These are phyloP conservation scores for Hemileccinum rubropunctum DNA, from an alignment of 768 basidiomycete species.

Conservation along the genomic window DNA sequence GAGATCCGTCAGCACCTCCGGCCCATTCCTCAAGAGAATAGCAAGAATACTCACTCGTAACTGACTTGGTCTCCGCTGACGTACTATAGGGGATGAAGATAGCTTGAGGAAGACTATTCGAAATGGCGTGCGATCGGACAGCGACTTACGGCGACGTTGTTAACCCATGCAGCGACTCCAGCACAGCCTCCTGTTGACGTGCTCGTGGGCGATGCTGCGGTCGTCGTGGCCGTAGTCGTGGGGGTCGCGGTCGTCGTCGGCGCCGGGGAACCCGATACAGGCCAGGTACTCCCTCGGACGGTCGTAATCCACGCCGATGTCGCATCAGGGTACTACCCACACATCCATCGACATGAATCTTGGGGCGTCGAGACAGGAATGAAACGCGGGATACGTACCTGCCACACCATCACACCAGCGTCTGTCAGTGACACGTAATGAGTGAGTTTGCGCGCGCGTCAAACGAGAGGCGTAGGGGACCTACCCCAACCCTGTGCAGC, in stretches of 20 bases:
- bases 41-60: conserved; percentile 33
- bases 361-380: no score
- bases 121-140: neutral
- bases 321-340: neutral
- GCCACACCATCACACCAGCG: conserved; percentile 2
- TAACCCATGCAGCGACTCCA: conserved; percentile 43
- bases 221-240: neutral
- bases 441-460: neutral
- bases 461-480: conserved; percentile 21
- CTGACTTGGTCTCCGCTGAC: conserved; percentile 38
- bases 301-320: neutral
- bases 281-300: conserved; percentile 13
- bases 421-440: neutral
- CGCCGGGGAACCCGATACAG: conserved; percentile 13
- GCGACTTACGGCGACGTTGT: conserved; percentile 35
- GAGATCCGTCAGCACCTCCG: neutral
- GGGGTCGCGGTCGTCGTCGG: neutral
- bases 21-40: no score
- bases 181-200: conserved; percentile 35
- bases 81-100: conserved; percentile 31
- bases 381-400: neutral
- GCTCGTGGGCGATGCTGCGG: conserved; percentile 18
- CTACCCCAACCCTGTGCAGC: conserved; percentile 63
- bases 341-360: neutral
- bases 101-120: no score